Base-by-base conservation (phyloP, 208 protist genomes). In the Herpetomonas muscarum region DNA sequence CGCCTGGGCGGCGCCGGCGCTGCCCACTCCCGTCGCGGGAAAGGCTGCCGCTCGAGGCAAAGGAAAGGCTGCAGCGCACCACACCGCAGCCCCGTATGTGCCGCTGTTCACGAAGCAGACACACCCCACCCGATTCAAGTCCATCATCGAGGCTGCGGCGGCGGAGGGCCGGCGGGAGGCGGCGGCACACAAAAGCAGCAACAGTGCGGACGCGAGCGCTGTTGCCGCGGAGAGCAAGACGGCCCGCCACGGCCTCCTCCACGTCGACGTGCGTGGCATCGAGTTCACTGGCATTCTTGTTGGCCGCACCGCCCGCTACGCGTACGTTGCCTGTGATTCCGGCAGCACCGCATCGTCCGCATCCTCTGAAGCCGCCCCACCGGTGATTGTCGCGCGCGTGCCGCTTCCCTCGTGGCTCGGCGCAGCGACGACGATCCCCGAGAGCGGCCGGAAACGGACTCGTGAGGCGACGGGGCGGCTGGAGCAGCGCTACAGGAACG, bases 261-360 rank as follows among this genome's bases (percentile, higher is more conserved):
- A 94, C 59, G 75, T 63, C 12, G 87, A 94, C 65, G 84, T 76
- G 24, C 57, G 74, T 7, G 87, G 87, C 15, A 77, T 94, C 60
- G 81, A 91, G 61, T 75, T 85, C 44, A 55, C 74, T 21, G 83
- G 69, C 3, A 30, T 79, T 28, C 34, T 89, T 39, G 52, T 90
- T 3, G 87, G 62, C 7, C 45, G 60, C 44, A 88, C 81, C 21
- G 39, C 53, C 22, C 87, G 76, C 12, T 94, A 88, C 68, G 79
- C 79, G 10, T 91, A 91, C 58, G 36, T 90, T 13, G 87, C 72
- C 10, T 46, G 41, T 22, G 15, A 22, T 19, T 6, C 15, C 41
- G 28, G 22, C 41, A 39, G 9, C 6, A 19, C 15, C 22, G 41
- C 41, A 6, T 19, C 41, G 41, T 12, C 41, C 4, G 17, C 41